A percentile compares a stretch with the other conserved stretches of the same genome.
These are phyloP conservation scores for Euphorbia celastroides DNA, from an alignment of 441 rosid genomes.

Conservation along the genomic window DNA sequence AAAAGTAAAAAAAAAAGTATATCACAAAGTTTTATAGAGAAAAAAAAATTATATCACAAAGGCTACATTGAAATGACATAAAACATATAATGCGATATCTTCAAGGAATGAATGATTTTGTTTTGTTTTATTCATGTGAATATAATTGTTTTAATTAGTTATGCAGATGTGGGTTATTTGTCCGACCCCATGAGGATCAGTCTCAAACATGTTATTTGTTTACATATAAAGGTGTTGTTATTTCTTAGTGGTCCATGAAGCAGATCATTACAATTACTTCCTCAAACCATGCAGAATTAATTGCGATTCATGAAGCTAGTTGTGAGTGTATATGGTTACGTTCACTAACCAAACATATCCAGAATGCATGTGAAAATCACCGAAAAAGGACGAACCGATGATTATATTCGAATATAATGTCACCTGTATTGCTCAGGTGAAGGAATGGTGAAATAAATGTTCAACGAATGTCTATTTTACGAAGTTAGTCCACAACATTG, in stretches of 20 bases:
- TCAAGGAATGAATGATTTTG: background rate
- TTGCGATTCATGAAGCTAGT: too few species aligned
- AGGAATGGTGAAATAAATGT: too few species aligned
- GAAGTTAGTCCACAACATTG: too few species aligned
- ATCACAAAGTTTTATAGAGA: too few species aligned
- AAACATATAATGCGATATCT: background rate
- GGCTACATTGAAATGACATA: background rate
- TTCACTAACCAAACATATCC: background rate
- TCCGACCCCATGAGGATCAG: background rate
- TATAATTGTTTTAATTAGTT: background rate
- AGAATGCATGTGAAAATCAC: too few species aligned
- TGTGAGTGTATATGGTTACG: background rate
- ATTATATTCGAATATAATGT: too few species aligned
- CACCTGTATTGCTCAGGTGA: too few species aligned
- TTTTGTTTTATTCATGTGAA: background rate
- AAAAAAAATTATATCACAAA: too few species aligned
- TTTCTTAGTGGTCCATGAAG: background rate
- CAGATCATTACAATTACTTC: background rate
- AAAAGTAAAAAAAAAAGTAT: too few species aligned
- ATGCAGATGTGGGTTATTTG: background rate
- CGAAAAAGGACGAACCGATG: background rate
- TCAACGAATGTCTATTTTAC: too few species aligned
- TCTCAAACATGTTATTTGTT: background rate
- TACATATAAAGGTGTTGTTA: too few species aligned
- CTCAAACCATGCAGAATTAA: background rate